Evolutionary conservation across 1,284 basidiomycete genomes (phyloP), one percentile per base, ranked within the genome.

Genomic region (Pascua sp.): DNA sequence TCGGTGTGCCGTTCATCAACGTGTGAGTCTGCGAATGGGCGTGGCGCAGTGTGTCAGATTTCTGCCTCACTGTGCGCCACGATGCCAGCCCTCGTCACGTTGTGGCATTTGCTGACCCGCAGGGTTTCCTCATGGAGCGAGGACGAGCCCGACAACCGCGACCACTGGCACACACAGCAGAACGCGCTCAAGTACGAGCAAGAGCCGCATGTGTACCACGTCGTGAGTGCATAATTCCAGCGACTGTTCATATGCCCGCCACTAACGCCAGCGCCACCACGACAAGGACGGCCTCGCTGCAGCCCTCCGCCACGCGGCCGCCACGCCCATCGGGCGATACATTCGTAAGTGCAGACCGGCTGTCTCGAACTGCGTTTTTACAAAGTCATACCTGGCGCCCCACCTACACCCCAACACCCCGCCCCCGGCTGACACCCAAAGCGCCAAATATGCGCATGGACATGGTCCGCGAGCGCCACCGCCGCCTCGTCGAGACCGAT

Each of bases 1-100:
- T 79, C 32, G 78, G 78, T 7, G 72, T 79, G 12, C 78, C 78
- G 10, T 80, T 80, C 62, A 75, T 80, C 62, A 79, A 79, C 57
- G 78, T 78, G 24, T 32, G 24, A 7, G 24, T 32, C n/a, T n/a
- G n/a, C n/a, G n/a, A n/a, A n/a, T n/a, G n/a, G n/a, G n/a, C n/a
- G n/a, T n/a, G n/a, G n/a, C n/a, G n/a, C n/a, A n/a, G n/a, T n/a
- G n/a, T n/a, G n/a, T n/a, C n/a, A n/a, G n/a, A n/a, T n/a, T n/a
- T n/a, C n/a, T n/a, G n/a, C n/a, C n/a, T n/a, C n/a, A n/a, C n/a
- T n/a, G n/a, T n/a, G n/a, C n/a, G n/a, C n/a, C n/a, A n/a, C n/a
- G n/a, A n/a, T n/a, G n/a, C n/a, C n/a, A n/a, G n/a, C n/a, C n/a
- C n/a, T n/a, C n/a, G n/a, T n/a, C n/a, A n/a, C n/a, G n/a, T n/a